Evolutionary conservation across 1,284 basidiomycete genomes (phyloP).

Genomic region (Pseudozyma thailandica): DNA sequence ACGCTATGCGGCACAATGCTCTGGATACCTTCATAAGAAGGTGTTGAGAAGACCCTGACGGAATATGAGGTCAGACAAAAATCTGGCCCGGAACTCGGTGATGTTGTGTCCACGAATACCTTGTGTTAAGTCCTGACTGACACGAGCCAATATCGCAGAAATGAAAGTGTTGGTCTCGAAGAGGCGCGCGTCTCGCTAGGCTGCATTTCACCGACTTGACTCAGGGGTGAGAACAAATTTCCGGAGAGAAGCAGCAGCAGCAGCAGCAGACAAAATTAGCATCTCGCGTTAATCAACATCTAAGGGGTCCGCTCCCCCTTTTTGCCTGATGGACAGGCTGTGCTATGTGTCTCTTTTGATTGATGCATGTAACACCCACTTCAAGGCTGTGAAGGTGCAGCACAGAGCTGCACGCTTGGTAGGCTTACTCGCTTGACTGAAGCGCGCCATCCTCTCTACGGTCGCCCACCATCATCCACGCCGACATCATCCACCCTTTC

Average conservation of each 20-base stretch:
- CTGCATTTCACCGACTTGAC: no score
- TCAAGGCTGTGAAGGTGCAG: neutral
- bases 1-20: neutral
- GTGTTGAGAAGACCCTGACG: slow-evolving; percentile 6
- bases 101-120: neutral
- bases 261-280: neutral
- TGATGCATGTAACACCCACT: neutral
- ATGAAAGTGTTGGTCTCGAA: slow-evolving; percentile 17
- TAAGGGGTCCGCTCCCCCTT: slow-evolving; percentile 15
- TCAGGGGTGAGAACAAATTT: slow-evolving; percentile 14
- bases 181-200: slow-evolving; percentile 2
- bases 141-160: no score
- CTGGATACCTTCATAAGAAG: neutral
- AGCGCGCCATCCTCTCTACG: neutral
- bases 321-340: slow-evolving; percentile 10
- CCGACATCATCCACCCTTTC: neutral
- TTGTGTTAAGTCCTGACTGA: no score
- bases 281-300: slow-evolving; percentile 28
- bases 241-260: neutral
- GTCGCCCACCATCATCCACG: neutral
- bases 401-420: neutral
- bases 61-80: slow-evolving; percentile 42
- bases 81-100: slow-evolving; percentile 22
- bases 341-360: no score
- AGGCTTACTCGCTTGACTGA: neutral